Percentiles rank a stretch among this genome's conserved stretches.
Conservation (phyloP, 306 rosid genomes). For the Geum urbanum region DNA sequence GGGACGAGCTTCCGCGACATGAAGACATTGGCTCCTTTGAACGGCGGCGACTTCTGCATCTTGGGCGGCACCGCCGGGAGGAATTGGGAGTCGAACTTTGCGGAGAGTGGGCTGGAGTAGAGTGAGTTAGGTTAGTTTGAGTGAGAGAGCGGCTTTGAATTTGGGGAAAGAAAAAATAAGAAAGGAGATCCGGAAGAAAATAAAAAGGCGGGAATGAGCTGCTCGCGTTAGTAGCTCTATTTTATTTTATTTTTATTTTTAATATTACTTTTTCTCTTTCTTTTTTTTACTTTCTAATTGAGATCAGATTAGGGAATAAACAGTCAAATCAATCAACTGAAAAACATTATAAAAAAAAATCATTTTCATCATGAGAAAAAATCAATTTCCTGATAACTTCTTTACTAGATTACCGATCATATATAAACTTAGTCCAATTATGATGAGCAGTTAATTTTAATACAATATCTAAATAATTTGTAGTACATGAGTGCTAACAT, state of each 20-base stretch:
- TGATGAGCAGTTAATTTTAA: too few relatives aligned
- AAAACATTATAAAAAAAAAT: too few relatives aligned
- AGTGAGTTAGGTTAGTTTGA: not conserved
- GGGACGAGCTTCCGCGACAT: constrained; percentile 90
- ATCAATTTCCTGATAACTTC: too few relatives aligned
- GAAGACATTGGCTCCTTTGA: constrained; percentile 70
- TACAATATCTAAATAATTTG: too few relatives aligned
- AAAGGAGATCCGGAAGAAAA: not conserved
- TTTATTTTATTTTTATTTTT: not conserved
- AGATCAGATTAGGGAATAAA: too few relatives aligned
- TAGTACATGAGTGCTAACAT: too few relatives aligned
- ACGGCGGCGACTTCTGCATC: constrained; percentile 63
- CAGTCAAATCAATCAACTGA: too few relatives aligned
- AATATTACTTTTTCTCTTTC: not conserved
- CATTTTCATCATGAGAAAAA: too few relatives aligned
- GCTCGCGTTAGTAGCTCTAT: not conserved
- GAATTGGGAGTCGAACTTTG: not conserved
- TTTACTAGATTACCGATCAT: too few relatives aligned
- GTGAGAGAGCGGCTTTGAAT: not conserved
- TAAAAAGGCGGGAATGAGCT: constrained; percentile 16
- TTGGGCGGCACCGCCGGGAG: not conserved
- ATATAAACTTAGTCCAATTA: too few relatives aligned
- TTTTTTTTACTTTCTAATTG: too few relatives aligned
- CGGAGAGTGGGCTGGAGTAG: not conserved
- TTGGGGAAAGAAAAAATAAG: not conserved